Evolutionary conservation across 108 stramenopile genomes (phyloP), one percentile per base, ranked within the genome.

Genomic region (Skeletonema marinoi): DNA sequence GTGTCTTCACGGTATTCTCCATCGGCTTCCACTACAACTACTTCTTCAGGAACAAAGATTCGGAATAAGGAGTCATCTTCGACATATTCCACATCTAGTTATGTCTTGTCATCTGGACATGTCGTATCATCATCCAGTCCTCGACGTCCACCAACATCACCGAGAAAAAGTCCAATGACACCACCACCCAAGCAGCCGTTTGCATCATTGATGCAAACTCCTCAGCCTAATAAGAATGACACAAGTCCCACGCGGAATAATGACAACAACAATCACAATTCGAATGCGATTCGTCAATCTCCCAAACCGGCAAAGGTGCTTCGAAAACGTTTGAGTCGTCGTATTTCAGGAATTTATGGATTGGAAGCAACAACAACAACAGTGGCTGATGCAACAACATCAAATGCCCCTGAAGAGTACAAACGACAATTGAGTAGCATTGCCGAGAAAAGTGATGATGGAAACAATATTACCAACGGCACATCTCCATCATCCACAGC

Each of bases 371-470:
- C 54, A 56, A 25, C 54, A 56, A 7, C 50, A 66, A 33, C 42
- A 9, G 54, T 14, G 19, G 16, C 9, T 31, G 11, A 16, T 19
- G 50, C 54, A 10, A 1, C 19, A 56, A 25, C 48, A 50, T 0
- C 48, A 50, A 50, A 69, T 19, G 39, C 31, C 50, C 17, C 30
- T 32, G 66, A 51, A 6, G 60, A 70, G 8, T 60, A 69, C 48
- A 32, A 51, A 21, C 60, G 59, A 25, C 74, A 80, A 17, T 77
- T 80, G 58, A 84, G 75, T 75, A 76, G 75, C 69, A 82, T 78
- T 32, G 59, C 73, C 30, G 81, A 78, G 59, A 68, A 46, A 25
- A 78, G 69, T n/a, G 78, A 82, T 68, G 69, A 60, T 33, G 62
- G 68, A 30, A 41, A 36, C 29, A 21, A 25, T 21, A 39, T 42